Conservation (phyloP, 352 stramenopile species). For the Blastocystis sp. region DNA sequence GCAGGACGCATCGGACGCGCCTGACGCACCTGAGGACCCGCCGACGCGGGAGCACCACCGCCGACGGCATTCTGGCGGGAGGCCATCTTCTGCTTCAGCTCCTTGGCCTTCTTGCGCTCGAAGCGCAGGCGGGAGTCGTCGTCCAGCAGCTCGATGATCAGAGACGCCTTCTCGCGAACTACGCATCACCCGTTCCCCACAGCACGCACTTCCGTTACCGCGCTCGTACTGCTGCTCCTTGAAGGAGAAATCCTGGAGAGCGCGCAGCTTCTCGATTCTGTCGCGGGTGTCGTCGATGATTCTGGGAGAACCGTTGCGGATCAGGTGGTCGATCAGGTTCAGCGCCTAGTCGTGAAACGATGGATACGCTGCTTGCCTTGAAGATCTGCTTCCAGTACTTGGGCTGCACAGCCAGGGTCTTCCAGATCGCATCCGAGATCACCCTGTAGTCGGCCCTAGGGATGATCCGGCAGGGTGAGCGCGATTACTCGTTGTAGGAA, state of each 20-base stretch:
- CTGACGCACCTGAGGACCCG: conserved; percentile 44
- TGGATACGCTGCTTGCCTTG: conserved; percentile 76
- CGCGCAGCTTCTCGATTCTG: conserved; percentile 84
- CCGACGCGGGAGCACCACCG: conserved; percentile 40
- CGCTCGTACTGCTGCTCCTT: conserved; percentile 82
- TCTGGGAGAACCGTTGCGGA: conserved; percentile 94
- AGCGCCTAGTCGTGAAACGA: conserved; percentile 72
- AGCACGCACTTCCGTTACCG: conserved; percentile 74
- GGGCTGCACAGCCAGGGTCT: conserved; percentile 82
- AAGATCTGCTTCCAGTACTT: conserved; percentile 92
- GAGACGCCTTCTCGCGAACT: conserved; percentile 83
- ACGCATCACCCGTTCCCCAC: neutral
- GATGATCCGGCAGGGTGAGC: conserved; percentile 14
- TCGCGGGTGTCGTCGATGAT: conserved; percentile 92
- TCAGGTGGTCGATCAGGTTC: conserved; percentile 90
- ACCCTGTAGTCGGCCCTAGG: conserved; percentile 82
- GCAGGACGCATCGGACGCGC: neutral
- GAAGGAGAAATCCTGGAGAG: conserved; percentile 83
- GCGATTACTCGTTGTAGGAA: conserved; percentile 82
- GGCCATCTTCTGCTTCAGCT: conserved; percentile 78
- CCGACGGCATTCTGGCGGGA: conserved; percentile 59
- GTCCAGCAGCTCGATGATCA: conserved; percentile 82
- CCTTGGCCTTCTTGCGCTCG: conserved; percentile 81
- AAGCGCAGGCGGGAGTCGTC: conserved; percentile 83
- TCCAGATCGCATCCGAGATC: conserved; percentile 90